These are phyloP conservation scores for Hygrophorus pudorinus DNA, from an alignment of 768 basidiomycete species.

Conservation along the genomic window DNA sequence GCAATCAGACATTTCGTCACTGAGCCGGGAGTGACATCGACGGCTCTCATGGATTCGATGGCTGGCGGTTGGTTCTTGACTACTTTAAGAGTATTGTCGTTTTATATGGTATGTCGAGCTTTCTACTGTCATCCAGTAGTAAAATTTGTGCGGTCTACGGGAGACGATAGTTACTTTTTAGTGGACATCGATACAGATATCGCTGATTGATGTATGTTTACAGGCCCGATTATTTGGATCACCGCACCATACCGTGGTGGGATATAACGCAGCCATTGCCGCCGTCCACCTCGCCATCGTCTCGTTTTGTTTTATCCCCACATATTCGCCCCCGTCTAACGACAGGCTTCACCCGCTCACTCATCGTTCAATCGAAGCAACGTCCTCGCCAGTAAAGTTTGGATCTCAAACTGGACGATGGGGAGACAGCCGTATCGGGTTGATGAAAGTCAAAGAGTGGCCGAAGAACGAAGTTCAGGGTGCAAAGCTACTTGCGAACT, in stretches of 20 bases:
- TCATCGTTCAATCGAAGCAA: background rate
- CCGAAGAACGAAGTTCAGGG: conserved; percentile 37
- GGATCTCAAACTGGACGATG: conserved; percentile 46
- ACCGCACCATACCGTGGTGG: conserved; percentile 47
- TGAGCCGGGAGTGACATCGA: conserved; percentile 62
- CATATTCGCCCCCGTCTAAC: conserved; percentile 12
- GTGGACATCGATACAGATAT: background rate
- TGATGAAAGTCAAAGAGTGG: conserved; percentile 41
- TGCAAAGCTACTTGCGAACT: conserved; percentile 38
- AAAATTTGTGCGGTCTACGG: too few species aligned
- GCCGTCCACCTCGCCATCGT: conserved; percentile 60
- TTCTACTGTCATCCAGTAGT: too few species aligned
- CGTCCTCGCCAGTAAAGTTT: conserved; percentile 33
- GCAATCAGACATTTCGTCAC: conserved; percentile 48
- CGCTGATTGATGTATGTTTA: background rate
- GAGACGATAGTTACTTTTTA: background rate
- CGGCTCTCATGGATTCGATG: conserved; percentile 41
- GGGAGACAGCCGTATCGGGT: conserved; percentile 45
- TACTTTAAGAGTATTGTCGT: conserved; percentile 38
- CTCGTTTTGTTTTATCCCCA: conserved; percentile 39
- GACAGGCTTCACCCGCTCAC: conserved; percentile 11
- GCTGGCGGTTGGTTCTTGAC: conserved; percentile 36
- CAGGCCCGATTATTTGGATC: conserved; percentile 68
- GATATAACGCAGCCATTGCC: conserved; percentile 58
- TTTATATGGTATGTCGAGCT: conserved; percentile 51